Evolutionary conservation across 2,329 filamentous ascomycete species (phyloP).

Genomic region (Diplodia mutila): DNA sequence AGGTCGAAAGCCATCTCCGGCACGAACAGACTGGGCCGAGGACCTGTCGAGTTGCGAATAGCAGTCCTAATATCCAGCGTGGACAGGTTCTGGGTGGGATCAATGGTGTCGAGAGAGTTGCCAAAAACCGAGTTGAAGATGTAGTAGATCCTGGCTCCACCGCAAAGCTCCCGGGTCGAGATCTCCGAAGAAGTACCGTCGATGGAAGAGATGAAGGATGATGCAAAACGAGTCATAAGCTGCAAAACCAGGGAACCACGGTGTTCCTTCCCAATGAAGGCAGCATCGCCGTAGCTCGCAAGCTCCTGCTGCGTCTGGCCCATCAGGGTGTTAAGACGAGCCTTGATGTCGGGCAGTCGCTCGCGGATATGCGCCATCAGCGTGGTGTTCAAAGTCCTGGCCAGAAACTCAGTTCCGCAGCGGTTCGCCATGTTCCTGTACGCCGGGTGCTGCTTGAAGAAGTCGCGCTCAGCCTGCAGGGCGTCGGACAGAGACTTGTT

Average conservation of each 20-base stretch:
- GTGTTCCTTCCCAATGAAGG: conserved; percentile 97
- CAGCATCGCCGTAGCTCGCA: conserved; percentile 95
- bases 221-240: conserved; percentile 97
- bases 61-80: conserved; percentile 94
- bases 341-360: conserved; percentile 95
- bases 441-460: conserved; percentile 95
- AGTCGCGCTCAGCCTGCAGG: conserved; percentile 80
- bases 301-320: conserved; percentile 99
- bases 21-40: conserved; percentile 92
- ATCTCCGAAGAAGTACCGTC: conserved; percentile 98
- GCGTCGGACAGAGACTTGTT: conserved; percentile 95
- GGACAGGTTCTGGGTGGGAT: conserved; percentile 93
- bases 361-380: conserved; percentile 97
- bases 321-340: conserved; percentile 95
- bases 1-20: conserved; percentile 97
- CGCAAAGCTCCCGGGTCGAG: conserved; percentile 95
- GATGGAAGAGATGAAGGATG: conserved; percentile 97
- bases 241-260: conserved; percentile 92
- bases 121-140: conserved; percentile 99
- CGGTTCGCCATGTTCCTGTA: conserved; percentile 94
- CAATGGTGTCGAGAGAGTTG: conserved; percentile 92
- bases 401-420: conserved; percentile 92
- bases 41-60: conserved; percentile 96
- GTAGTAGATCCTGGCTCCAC: conserved; percentile 94
- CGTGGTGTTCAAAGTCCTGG: conserved; percentile 92